A percentile compares a stretch with the other conserved stretches of the same genome.
Evolutionary conservation across 192 early-diverging fungal genomes (phyloP).

Genomic region (Paraglomus brasilianum): DNA sequence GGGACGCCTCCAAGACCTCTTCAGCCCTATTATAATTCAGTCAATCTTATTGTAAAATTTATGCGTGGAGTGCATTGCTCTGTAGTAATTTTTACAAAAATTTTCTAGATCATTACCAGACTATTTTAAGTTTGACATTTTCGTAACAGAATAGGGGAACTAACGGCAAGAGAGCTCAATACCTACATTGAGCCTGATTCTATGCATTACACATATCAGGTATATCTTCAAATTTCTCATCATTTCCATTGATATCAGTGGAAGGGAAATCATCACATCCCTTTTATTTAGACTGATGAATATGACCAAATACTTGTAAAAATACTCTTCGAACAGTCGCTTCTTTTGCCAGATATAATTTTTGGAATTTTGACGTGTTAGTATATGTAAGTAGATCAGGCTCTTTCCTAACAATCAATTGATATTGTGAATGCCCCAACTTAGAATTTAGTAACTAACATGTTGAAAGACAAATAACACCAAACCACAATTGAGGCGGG

Average conservation of each 20-base stretch:
- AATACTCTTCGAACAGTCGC: too few species aligned
- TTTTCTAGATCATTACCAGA: conserved; percentile 1
- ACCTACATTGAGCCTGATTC: conserved; percentile 15
- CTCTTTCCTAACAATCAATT: too few species aligned
- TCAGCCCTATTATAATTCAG: conserved; percentile 5
- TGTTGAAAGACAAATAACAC: too few species aligned
- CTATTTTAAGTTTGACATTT: conserved; percentile 17
- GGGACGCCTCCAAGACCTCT: conserved; percentile 7
- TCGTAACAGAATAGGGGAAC: conserved; percentile 7
- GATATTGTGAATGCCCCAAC: too few species aligned
- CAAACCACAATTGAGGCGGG: too few species aligned
- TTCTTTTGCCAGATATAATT: too few species aligned
- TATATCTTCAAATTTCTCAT: conserved; percentile 16
- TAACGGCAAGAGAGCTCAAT: not conserved
- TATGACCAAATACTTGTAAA: too few species aligned
- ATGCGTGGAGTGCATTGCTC: not conserved
- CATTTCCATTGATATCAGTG: not conserved
- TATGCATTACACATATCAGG: conserved; percentile 16
- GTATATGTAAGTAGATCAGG: too few species aligned
- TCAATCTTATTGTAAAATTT: not conserved
- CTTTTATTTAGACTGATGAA: conserved; percentile 3
- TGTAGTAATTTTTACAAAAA: not conserved
- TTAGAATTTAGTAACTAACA: too few species aligned
- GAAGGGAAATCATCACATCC: conserved; percentile 11
- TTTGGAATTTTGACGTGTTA: too few species aligned